Evolutionary conservation across 2,329 filamentous ascomycete species (phyloP).

Genomic region (Calonectria multiphialidica): DNA sequence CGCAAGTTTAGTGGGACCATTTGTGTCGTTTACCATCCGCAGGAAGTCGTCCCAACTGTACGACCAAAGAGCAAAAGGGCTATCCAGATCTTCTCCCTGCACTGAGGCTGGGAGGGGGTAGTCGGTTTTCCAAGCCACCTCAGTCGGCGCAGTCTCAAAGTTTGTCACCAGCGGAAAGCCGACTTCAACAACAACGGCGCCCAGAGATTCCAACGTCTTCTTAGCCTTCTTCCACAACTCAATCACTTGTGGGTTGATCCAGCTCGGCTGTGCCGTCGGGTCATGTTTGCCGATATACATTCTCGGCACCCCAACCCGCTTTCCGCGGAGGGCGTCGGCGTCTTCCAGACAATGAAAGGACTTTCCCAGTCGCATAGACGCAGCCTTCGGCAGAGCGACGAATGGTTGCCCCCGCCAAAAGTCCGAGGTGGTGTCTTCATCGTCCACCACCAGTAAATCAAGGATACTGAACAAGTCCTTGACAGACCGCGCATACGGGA

Average conservation of each 20-base stretch:
- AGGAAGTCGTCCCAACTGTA: slow-evolving; percentile 18
- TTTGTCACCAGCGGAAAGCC: slow-evolving; percentile 26
- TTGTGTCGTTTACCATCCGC: not conserved
- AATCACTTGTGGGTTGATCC: slow-evolving; percentile 32
- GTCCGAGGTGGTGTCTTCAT: slow-evolving; percentile 54
- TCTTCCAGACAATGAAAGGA: slow-evolving; percentile 48
- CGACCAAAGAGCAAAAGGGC: not conserved
- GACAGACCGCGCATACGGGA: slow-evolving; percentile 64
- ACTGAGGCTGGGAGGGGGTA: slow-evolving; percentile 18
- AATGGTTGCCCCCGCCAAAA: slow-evolving; percentile 67
- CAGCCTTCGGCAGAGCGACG: slow-evolving; percentile 50
- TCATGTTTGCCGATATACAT: slow-evolving; percentile 18
- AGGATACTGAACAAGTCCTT: slow-evolving; percentile 63
- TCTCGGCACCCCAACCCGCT: slow-evolving; percentile 24
- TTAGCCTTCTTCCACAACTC: slow-evolving; percentile 48
- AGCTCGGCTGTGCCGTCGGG: slow-evolving; percentile 16
- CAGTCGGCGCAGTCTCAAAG: not conserved
- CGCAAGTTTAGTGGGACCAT: not conserved
- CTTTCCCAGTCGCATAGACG: slow-evolving; percentile 42
- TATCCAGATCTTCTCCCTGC: slow-evolving; percentile 11
- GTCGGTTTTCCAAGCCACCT: slow-evolving; percentile 24
- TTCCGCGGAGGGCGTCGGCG: slow-evolving; percentile 34
- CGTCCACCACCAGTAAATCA: slow-evolving; percentile 58
- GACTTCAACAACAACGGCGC: slow-evolving; percentile 55
- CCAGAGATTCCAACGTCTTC: slow-evolving; percentile 51